Evolutionary conservation across 164 flowering plant species (phyloP), one percentile per base, ranked within the genome.

Genomic region (Akebia trifoliata): DNA sequence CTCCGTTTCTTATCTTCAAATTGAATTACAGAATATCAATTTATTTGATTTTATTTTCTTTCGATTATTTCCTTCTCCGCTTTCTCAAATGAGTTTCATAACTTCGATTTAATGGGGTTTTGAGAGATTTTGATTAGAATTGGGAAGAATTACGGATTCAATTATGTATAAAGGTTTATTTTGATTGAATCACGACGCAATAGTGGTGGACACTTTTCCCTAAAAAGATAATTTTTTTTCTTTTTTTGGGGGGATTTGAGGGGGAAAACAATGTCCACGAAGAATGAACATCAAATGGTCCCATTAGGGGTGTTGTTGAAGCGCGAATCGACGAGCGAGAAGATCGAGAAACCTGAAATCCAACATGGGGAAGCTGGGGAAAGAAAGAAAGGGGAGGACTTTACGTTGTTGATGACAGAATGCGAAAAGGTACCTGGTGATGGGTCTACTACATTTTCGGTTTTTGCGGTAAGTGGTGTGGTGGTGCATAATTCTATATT

Each of bases 381-480:
- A 63, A 85, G 88, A 76, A 94, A 94, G 86, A 94, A 94, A 67
- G 97, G 99, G 24, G 99, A 94, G 76, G 99, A 94, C 48, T 90
- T 75, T 34, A 88, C 94, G 0, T 61, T 94, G 35, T 49, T 82
- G 37, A 88, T 90, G 77, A 77, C 89, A 0, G 97, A 85, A 60
- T 86, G 97, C 55, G 79, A 94, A 57, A 72, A 94, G 29, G 50
- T 79, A 4, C 71, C 81, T 10, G 96, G 86, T 20, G 96, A 91
- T 77, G 96, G 91, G 8, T 67, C 77, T 45, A 68, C 88, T 37
- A 86, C 97, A 0, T 94, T 78, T 71, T 83, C 91, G 7, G 96
- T 85, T 63, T 94, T 82, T 42, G 99, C 75, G 79, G 99, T 88
- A 82, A 50, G 69, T 53, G 14, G 60, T 61, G n/a, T n/a, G n/a